phyloP scores from a whole-genome alignment of 257 asterid genomes.

The Linaria vulgaris region DNA sequence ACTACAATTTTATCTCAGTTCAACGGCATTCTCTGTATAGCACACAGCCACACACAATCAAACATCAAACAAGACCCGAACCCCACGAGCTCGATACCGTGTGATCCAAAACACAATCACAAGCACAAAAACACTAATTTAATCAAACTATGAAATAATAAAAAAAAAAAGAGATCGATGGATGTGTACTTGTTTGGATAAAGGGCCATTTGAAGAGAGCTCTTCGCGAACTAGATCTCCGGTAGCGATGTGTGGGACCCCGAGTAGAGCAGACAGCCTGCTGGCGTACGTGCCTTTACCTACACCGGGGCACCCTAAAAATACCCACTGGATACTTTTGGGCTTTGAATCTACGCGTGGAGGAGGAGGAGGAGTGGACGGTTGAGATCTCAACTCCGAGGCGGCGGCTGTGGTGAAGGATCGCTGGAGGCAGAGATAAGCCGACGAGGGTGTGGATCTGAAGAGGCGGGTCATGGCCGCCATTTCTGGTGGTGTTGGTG shows the following conservation, averaged over 20 bases:
- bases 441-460: constrained; percentile 50
- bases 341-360: constrained; percentile 56
- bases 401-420: constrained; percentile 56
- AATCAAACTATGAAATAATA: neutral
- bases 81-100: no score
- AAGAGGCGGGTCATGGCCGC: constrained; percentile 79
- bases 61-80: no score
- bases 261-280: constrained; percentile 74
- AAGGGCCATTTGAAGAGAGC: constrained; percentile 64
- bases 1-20: neutral
- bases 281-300: constrained; percentile 99
- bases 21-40: no score
- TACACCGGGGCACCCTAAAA: constrained; percentile 95
- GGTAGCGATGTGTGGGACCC: constrained; percentile 96
- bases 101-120: neutral
- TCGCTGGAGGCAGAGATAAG: constrained; percentile 34
- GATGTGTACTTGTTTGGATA: constrained; percentile 56
- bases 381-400: constrained; percentile 36
- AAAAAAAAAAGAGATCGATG: neutral
- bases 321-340: constrained; percentile 83
- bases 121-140: neutral
- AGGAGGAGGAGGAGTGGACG: constrained; percentile 18
- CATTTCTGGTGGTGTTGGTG: constrained; percentile 49
- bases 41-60: no score
- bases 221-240: constrained; percentile 99